Percentiles rank a stretch among this genome's conserved stretches.
Evolutionary conservation across 192 early-diverging fungal species (phyloP).

Genomic region (Cladochytrium replicatum): DNA sequence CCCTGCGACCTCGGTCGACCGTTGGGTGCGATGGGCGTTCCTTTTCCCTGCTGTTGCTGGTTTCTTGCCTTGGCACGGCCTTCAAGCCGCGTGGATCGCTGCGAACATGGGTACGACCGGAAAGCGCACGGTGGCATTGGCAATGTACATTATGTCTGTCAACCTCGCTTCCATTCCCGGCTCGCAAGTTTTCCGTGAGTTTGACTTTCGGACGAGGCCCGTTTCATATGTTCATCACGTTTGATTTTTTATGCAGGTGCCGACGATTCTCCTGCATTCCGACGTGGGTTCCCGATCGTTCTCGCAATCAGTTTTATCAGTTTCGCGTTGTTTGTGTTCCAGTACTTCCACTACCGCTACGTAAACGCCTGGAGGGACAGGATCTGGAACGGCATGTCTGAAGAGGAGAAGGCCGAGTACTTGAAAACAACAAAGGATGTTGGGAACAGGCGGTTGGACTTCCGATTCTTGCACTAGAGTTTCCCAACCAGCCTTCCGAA

Average conservation of each 20-base stretch:
- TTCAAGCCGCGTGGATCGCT: slow-evolving; percentile 21
- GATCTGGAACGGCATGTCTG: slow-evolving; percentile 37
- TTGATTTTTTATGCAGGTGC: too few relatives aligned
- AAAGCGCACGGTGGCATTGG: slow-evolving; percentile 22
- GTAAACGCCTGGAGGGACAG: slow-evolving; percentile 38
- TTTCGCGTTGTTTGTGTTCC: slow-evolving; percentile 28
- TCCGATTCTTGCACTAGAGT: too few relatives aligned
- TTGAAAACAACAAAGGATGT: slow-evolving; percentile 37
- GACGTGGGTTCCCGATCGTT: slow-evolving; percentile 37
- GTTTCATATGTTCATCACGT: too few relatives aligned
- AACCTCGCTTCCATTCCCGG: slow-evolving; percentile 17
- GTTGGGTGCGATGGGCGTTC: too few relatives aligned
- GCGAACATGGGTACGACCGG: slow-evolving; percentile 21
- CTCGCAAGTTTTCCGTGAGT: slow-evolving; percentile 17
- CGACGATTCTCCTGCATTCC: slow-evolving; percentile 39
- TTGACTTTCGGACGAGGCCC: too few relatives aligned
- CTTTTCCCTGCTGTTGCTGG: too few relatives aligned
- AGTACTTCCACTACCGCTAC: slow-evolving; percentile 25
- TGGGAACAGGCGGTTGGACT: slow-evolving; percentile 47
- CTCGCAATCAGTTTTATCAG: slow-evolving; percentile 27
- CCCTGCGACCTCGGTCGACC: too few relatives aligned
- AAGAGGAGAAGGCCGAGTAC: slow-evolving; percentile 41
- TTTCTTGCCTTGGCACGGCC: too few relatives aligned
- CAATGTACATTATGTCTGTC: slow-evolving; percentile 12
- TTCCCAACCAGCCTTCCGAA: too few relatives aligned